Evolutionary conservation across 2,329 filamentous ascomycete genomes (phyloP).

Genomic region (Fusarium incarnatum): DNA sequence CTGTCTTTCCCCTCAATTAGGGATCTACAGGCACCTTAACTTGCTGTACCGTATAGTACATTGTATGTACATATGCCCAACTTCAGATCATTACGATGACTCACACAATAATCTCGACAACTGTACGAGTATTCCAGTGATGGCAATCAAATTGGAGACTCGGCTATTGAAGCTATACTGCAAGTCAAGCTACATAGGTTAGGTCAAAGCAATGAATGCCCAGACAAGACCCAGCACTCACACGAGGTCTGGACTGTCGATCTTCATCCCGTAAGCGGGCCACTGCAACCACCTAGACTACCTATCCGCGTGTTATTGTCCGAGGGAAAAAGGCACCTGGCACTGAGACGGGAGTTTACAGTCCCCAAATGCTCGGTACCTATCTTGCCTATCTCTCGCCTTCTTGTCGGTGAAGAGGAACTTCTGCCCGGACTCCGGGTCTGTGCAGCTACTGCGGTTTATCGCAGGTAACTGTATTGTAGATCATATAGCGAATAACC

Average conservation of each 20-base stretch:
- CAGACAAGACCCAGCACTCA: slow-evolving; percentile 1
- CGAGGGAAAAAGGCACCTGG: neutral
- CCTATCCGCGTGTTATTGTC: slow-evolving; percentile 16
- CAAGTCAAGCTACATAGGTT: neutral
- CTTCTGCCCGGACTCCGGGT: slow-evolving; percentile 21
- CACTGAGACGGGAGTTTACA: neutral
- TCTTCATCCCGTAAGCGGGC: slow-evolving; percentile 36
- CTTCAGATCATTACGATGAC: neutral
- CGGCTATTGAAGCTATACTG: neutral
- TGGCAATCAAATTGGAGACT: neutral
- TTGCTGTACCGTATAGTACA: neutral
- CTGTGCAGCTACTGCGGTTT: neutral
- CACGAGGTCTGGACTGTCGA: slow-evolving; percentile 28
- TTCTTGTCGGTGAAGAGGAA: slow-evolving; percentile 30
- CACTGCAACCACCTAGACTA: slow-evolving; percentile 11
- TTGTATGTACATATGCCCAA: neutral
- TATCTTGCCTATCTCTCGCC: slow-evolving; percentile 9
- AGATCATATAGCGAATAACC: slow-evolving; percentile 8
- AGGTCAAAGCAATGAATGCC: neutral
- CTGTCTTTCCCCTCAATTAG: slow-evolving; percentile 27
- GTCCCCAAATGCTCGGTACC: neutral
- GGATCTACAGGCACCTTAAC: slow-evolving; percentile 42
- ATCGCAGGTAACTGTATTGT: neutral
- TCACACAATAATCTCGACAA: slow-evolving; percentile 16
- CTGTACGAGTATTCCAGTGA: neutral